Conservation (phyloP, 2,329 filamentous ascomycete genomes). For the Fusarium chlamydosporum region DNA sequence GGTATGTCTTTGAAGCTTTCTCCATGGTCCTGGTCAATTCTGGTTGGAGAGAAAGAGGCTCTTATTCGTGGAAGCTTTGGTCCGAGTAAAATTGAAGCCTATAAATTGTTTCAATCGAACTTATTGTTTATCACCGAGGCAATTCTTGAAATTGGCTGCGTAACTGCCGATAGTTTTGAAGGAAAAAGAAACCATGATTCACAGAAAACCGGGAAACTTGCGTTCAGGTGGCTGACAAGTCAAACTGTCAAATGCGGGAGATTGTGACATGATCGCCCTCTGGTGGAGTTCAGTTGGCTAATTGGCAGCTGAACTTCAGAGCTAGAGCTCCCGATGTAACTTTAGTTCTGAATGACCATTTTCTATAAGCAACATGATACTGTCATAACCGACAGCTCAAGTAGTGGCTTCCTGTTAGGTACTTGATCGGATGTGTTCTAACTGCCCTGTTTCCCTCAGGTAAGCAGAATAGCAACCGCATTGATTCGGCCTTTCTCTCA, state of each 20-base stretch:
- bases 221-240: conserved; percentile 27
- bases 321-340: conserved; percentile 37
- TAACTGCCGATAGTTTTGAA: conserved; percentile 30
- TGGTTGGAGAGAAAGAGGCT: neutral
- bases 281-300: conserved; percentile 13
- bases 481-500: conserved; percentile 2
- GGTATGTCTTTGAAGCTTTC: conserved; percentile 7
- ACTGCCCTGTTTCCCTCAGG: conserved; percentile 5
- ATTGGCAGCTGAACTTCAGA: conserved; percentile 26
- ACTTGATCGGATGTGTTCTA: conserved; percentile 10
- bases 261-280: conserved; percentile 32
- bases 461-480: conserved; percentile 8
- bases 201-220: conserved; percentile 27
- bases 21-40: neutral
- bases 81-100: neutral
- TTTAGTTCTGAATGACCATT: conserved; percentile 8
- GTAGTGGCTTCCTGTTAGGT: conserved; percentile 4
- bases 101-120: neutral
- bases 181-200: conserved; percentile 26
- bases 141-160: conserved; percentile 6
- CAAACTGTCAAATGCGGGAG: conserved; percentile 39
- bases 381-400: conserved; percentile 33
- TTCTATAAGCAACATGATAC: neutral
- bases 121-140: neutral
- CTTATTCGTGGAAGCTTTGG: conserved; percentile 14